phyloP scores from a whole-genome alignment of 208 protist genomes.

The Leishmania braziliensis region DNA sequence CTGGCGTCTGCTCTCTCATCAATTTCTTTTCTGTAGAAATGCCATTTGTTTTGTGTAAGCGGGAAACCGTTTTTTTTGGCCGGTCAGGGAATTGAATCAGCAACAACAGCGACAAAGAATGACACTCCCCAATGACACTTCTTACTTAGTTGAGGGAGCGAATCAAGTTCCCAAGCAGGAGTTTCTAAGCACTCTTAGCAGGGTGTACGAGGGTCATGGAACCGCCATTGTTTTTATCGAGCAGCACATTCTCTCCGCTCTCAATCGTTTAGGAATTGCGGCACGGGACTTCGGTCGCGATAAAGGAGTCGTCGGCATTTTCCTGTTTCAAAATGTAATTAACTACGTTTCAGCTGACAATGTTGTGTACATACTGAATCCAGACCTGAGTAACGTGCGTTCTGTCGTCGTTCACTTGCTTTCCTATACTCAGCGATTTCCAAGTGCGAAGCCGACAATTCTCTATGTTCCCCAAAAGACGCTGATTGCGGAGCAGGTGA shows the following conservation, averaged over 20 bases:
- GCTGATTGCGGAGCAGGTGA: conserved; percentile 71
- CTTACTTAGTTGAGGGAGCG: conserved; percentile 6
- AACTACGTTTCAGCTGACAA: conserved; percentile 54
- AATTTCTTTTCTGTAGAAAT: background rate
- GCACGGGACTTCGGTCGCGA: conserved; percentile 23
- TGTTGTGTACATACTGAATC: conserved; percentile 43
- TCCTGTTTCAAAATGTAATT: conserved; percentile 42
- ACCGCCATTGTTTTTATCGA: conserved; percentile 52
- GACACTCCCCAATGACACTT: conserved; percentile 7
- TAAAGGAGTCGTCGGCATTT: conserved; percentile 43
- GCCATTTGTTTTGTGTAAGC: background rate
- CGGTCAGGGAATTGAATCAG: background rate
- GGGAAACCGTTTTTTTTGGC: background rate
- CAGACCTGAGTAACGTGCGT: conserved; percentile 47
- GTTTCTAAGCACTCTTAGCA: conserved; percentile 21
- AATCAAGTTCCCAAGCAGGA: conserved; percentile 41
- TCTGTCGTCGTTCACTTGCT: conserved; percentile 57
- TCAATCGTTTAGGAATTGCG: conserved; percentile 29
- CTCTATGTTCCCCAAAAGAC: conserved; percentile 77
- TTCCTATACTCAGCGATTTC: conserved; percentile 55
- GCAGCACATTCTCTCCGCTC: conserved; percentile 33
- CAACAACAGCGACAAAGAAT: conserved; percentile 10
- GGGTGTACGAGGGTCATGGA: conserved; percentile 22
- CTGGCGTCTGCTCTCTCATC: background rate
- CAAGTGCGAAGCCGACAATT: conserved; percentile 47